Conservation (phyloP, 2,329 filamentous ascomycete species). For the Purpureocillium takamizusanense region DNA sequence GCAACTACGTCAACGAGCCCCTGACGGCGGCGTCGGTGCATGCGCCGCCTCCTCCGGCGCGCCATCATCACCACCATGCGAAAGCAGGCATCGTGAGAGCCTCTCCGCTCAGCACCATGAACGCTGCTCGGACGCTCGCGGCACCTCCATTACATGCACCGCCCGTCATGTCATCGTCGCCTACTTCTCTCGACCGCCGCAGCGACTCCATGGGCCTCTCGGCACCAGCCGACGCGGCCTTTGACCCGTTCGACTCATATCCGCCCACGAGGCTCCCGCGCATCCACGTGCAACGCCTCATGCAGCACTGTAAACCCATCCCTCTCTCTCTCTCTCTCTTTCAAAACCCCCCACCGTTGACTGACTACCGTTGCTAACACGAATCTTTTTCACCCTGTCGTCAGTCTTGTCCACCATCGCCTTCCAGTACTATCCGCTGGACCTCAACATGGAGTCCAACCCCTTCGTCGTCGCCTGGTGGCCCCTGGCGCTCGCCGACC, state of each 20-base stretch:
- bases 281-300: conserved; percentile 42
- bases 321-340: too few relatives aligned
- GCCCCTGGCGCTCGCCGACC: conserved; percentile 46
- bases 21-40: conserved; percentile 16
- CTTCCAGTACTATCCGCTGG: conserved; percentile 51
- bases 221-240: conserved; percentile 18
- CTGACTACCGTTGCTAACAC: too few relatives aligned
- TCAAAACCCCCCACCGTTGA: too few relatives aligned
- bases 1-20: conserved; percentile 46
- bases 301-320: conserved; percentile 46
- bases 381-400: too few relatives aligned
- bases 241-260: conserved; percentile 50
- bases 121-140: too few relatives aligned
- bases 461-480: conserved; percentile 52
- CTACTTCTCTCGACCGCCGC: too few relatives aligned
- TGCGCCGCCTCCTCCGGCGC: background rate
- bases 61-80: too few relatives aligned
- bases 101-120: too few relatives aligned
- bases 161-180: conserved; percentile 7
- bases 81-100: too few relatives aligned
- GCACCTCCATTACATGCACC: too few relatives aligned
- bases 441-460: conserved; percentile 41
- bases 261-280: conserved; percentile 42
- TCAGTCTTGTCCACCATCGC: conserved; percentile 47
- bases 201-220: too few relatives aligned